Percentiles rank a stretch among this genome's conserved stretches.
These are phyloP conservation scores for Copromyces sp. DNA, from an alignment of 495 filamentous ascomycete genomes.

Conservation along the genomic window DNA sequence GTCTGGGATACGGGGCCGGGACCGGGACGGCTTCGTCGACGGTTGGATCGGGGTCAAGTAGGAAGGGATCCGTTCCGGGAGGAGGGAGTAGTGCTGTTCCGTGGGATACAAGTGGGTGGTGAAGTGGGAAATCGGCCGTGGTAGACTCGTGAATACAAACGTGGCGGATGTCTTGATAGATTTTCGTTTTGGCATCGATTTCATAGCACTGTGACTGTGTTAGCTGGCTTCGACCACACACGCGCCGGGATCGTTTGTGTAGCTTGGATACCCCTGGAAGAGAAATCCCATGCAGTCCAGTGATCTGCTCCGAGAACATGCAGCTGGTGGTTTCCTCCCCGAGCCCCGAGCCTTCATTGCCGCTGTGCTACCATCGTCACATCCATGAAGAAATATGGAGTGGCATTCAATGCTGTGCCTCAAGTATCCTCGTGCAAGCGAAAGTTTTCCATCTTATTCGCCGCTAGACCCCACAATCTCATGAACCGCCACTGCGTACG, in stretches of 20 bases:
- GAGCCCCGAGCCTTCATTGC: not conserved
- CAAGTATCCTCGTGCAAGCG: not conserved
- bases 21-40: not conserved
- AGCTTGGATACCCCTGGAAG: not conserved
- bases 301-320: not conserved
- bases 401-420: not conserved
- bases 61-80: not conserved
- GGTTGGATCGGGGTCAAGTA: constrained; percentile 4
- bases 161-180: not conserved
- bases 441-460: not conserved
- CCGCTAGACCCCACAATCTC: too few relatives aligned
- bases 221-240: not conserved
- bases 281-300: not conserved
- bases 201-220: not conserved
- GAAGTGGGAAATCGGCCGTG: not conserved
- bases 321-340: not conserved
- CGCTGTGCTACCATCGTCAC: not conserved
- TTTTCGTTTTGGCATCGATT: not conserved
- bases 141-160: not conserved
- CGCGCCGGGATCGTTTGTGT: not conserved
- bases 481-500: not conserved
- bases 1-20: not conserved
- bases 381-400: not conserved
- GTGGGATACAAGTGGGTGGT: not conserved
- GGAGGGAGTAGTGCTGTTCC: not conserved